These are phyloP conservation scores for Didymella exigua DNA, from an alignment of 2,329 filamentous ascomycete species.

Conservation along the genomic window DNA sequence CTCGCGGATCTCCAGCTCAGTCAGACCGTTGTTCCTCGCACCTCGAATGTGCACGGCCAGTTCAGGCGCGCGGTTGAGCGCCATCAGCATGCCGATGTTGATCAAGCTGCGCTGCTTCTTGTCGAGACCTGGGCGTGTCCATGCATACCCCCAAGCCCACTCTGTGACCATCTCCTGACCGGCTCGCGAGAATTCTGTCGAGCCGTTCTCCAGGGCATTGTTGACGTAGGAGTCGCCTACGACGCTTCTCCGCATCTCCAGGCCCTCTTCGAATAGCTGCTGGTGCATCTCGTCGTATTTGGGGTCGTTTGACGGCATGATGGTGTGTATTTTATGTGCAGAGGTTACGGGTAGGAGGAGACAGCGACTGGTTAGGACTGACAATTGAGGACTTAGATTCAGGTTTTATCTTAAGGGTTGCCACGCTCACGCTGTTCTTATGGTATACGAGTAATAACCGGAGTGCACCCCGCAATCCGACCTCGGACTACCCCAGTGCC, in stretches of 20 bases:
- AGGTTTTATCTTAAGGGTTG: not conserved
- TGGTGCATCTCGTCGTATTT: constrained; percentile 56
- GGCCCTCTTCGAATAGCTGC: constrained; percentile 64
- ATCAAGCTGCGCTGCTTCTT: constrained; percentile 66
- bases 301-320: constrained; percentile 49
- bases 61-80: constrained; percentile 64
- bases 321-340: not conserved
- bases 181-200: constrained; percentile 64
- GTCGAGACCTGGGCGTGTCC: constrained; percentile 67
- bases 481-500: constrained; percentile 30
- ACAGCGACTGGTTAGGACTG: not conserved
- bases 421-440: not conserved
- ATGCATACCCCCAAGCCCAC: constrained; percentile 68
- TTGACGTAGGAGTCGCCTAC: constrained; percentile 68
- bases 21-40: constrained; percentile 66
- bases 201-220: constrained; percentile 60
- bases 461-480: constrained; percentile 19
- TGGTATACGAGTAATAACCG: not conserved
- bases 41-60: constrained; percentile 67
- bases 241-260: constrained; percentile 65
- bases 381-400: not conserved
- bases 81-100: constrained; percentile 69
- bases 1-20: constrained; percentile 67
- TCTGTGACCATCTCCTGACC: constrained; percentile 69
- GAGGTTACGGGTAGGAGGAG: too few relatives aligned